A percentile compares a stretch with the other conserved stretches of the same genome.
Conservation (phyloP, 768 basidiomycete species). For the Exsudoporus frostii region DNA sequence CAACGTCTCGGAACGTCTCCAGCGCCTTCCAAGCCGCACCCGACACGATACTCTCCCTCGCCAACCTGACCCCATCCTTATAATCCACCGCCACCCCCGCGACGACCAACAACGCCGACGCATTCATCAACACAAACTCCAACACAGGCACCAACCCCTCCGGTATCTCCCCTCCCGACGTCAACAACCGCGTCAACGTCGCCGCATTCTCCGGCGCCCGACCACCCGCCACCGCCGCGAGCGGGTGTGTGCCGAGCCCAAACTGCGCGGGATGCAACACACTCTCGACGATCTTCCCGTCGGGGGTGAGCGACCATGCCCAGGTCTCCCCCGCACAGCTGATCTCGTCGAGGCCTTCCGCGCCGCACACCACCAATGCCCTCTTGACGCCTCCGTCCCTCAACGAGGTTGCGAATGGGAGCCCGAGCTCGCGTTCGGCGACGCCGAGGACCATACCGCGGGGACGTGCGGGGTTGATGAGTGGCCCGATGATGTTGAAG, state of each 20-base stretch:
- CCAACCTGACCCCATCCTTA: conserved; percentile 67
- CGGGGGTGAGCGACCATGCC: conserved; percentile 70
- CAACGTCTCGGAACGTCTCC: conserved; percentile 47
- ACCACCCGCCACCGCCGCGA: conserved; percentile 68
- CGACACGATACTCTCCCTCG: conserved; percentile 55
- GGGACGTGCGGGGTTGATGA: conserved; percentile 89
- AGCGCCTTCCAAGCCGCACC: conserved; percentile 61
- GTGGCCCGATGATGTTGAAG: conserved; percentile 92
- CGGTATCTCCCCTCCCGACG: conserved; percentile 54
- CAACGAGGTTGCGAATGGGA: conserved; percentile 75
- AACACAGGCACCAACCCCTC: conserved; percentile 57
- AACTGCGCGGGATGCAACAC: conserved; percentile 72
- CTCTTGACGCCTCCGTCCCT: conserved; percentile 71
- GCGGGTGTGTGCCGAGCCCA: conserved; percentile 68
- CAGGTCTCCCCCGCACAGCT: conserved; percentile 88
- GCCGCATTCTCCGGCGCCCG: conserved; percentile 78
- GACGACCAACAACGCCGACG: conserved; percentile 83
- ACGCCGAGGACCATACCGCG: conserved; percentile 90
- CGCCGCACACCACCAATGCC: conserved; percentile 91
- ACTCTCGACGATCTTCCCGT: conserved; percentile 61
- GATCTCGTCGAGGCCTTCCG: conserved; percentile 91
- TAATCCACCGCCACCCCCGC: conserved; percentile 71
- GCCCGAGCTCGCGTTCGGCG: conserved; percentile 75
- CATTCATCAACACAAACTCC: conserved; percentile 89
- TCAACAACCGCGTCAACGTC: conserved; percentile 64